Conservation (phyloP, 441 rosid genomes). For the Jatropha podagrica region DNA sequence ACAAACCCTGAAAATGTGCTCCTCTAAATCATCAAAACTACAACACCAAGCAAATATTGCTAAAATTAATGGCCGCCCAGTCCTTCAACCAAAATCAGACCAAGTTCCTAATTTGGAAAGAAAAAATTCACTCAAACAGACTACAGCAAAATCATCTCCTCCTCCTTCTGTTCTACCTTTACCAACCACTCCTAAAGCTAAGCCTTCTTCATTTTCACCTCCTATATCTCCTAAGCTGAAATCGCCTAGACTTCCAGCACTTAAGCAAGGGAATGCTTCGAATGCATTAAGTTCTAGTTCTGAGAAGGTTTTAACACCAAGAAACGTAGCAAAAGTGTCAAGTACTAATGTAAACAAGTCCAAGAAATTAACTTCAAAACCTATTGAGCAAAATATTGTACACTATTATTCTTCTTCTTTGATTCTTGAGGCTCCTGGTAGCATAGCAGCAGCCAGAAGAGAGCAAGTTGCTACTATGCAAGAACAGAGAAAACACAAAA, state of each 20-base stretch:
- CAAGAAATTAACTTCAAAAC: slow-evolving; percentile 13
- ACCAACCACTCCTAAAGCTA: slow-evolving; percentile 22
- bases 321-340: slow-evolving; percentile 23
- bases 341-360: slow-evolving; percentile 24
- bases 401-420: slow-evolving; percentile 25
- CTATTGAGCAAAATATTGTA: slow-evolving; percentile 2
- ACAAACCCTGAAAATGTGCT: slow-evolving; percentile 10
- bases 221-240: slow-evolving; percentile 54
- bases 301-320: slow-evolving; percentile 30
- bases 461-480: slow-evolving; percentile 58
- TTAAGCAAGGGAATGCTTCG: slow-evolving; percentile 27
- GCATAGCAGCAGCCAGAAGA: slow-evolving; percentile 70
- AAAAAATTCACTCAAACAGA: slow-evolving; percentile 44
- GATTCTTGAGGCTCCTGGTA: slow-evolving; percentile 51
- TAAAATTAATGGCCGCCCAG: slow-evolving; percentile 55
- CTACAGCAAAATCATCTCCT: slow-evolving; percentile 35
- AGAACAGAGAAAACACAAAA: slow-evolving; percentile 50
- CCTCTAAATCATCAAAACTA: slow-evolving; percentile 17
- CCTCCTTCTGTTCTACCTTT: slow-evolving; percentile 15
- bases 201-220: slow-evolving; percentile 38
- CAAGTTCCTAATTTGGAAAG: slow-evolving; percentile 49
- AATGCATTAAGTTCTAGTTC: slow-evolving; percentile 26
- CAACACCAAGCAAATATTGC: slow-evolving; percentile 4
- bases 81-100: slow-evolving; percentile 64
- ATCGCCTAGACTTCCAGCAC: slow-evolving; percentile 32